Conservation (phyloP, 1,139 yeast species). For the Debaryomyces sp. region DNA sequence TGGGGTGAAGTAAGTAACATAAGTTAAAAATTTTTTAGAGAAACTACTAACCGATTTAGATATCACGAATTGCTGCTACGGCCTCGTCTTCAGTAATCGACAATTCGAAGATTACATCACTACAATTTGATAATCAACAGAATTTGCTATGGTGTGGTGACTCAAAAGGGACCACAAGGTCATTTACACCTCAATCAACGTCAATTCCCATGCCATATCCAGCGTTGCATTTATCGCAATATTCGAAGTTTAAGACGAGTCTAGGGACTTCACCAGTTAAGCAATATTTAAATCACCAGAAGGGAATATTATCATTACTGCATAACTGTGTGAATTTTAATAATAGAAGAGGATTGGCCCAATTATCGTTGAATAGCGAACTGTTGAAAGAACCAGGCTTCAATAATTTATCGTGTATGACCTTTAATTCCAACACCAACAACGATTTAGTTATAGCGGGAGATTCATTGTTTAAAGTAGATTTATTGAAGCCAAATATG, state of each 20-base stretch:
- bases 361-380: conserved; percentile 35
- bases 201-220: conserved; percentile 29
- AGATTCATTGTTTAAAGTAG: conserved; percentile 55
- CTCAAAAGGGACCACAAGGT: conserved; percentile 38
- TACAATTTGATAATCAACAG: conserved; percentile 67
- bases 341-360: conserved; percentile 58
- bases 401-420: conserved; percentile 38
- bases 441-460: conserved; percentile 41
- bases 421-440: conserved; percentile 34
- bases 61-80: conserved; percentile 31
- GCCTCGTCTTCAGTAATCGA: conserved; percentile 14
- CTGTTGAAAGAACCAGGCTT: conserved; percentile 25
- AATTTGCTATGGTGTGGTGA: conserved; percentile 92
- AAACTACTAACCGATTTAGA: conserved; percentile 18
- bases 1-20: conserved; percentile 36
- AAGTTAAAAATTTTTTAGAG: background rate
- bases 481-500: conserved; percentile 55
- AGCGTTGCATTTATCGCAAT: conserved; percentile 41
- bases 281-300: conserved; percentile 55
- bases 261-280: conserved; percentile 42
- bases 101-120: conserved; percentile 27
- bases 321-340: conserved; percentile 55
- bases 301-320: conserved; percentile 63
- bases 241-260: conserved; percentile 53
- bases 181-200: conserved; percentile 24